A percentile compares a stretch with the other conserved stretches of the same genome.
Conservation (phyloP, 2,329 filamentous ascomycete genomes). For the Arthrobotrys megalospora region DNA sequence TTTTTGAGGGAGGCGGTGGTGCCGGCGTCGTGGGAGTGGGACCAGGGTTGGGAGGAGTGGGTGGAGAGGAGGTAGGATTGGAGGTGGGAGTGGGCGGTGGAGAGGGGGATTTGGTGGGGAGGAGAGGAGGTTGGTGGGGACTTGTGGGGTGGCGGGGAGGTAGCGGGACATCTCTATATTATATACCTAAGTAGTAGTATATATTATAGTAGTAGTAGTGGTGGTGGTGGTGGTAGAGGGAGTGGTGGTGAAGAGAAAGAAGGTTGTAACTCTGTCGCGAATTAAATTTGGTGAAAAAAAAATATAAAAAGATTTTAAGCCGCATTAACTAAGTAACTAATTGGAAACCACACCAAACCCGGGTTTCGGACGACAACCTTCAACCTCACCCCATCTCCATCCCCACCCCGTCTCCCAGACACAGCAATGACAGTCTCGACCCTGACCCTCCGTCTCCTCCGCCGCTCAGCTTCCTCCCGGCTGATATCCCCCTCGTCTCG, state of each 20-base stretch:
- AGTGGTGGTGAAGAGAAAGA: background rate
- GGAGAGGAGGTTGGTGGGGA: slow-evolving; percentile 42
- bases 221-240: slow-evolving; percentile 2
- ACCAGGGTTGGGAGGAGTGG: slow-evolving; percentile 53
- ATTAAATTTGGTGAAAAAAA: slow-evolving; percentile 1
- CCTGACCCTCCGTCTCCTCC: slow-evolving; percentile 21
- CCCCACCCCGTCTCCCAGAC: background rate
- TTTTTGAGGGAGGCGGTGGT: slow-evolving; percentile 55
- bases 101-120: slow-evolving; percentile 10
- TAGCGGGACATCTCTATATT: slow-evolving; percentile 48
- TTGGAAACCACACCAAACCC: slow-evolving; percentile 1
- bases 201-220: background rate
- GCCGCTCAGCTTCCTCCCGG: slow-evolving; percentile 20
- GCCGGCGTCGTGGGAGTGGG: slow-evolving; percentile 57
- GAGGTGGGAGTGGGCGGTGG: slow-evolving; percentile 54
- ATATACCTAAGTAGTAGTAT: too few relatives aligned
- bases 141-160: slow-evolving; percentile 25
- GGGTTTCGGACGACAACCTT: slow-evolving; percentile 2
- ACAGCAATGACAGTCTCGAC: slow-evolving; percentile 15
- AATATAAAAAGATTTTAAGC: slow-evolving; percentile 47
- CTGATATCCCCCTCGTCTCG: slow-evolving; percentile 31
- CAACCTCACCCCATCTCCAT: slow-evolving; percentile 4
- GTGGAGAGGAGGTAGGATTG: slow-evolving; percentile 54
- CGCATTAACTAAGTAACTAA: too few relatives aligned
- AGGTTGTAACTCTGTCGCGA: too few relatives aligned